Percentiles rank a stretch among this genome's conserved stretches.
Conservation (phyloP, 1,284 basidiomycete genomes). For the Pseudozyma sp. region DNA sequence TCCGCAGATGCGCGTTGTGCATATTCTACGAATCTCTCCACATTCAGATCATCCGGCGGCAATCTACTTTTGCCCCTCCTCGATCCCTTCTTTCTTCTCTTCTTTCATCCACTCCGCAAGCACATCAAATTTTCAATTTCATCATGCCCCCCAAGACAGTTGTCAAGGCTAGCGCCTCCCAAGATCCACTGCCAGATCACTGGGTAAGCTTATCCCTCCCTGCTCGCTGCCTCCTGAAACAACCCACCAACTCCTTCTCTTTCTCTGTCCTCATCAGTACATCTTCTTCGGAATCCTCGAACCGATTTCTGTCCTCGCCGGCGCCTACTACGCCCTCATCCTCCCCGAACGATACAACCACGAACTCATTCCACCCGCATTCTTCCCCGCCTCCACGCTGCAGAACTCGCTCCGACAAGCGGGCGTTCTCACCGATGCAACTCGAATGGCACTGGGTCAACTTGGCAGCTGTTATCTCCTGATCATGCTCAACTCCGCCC, state of each 20-base stretch:
- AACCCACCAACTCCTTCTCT: background rate
- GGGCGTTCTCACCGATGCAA: slow-evolving; percentile 22
- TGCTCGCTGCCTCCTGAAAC: too few relatives aligned
- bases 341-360: slow-evolving; percentile 56
- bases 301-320: slow-evolving; percentile 54
- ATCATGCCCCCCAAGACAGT: slow-evolving; percentile 5
- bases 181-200: slow-evolving; percentile 40
- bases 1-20: background rate
- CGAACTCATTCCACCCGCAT: slow-evolving; percentile 51
- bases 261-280: slow-evolving; percentile 27
- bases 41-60: background rate
- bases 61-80: background rate
- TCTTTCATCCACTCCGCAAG: slow-evolving; percentile 10
- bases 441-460: slow-evolving; percentile 56
- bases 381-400: slow-evolving; percentile 24
- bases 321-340: slow-evolving; percentile 42
- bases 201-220: slow-evolving; percentile 23
- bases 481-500: slow-evolving; percentile 57
- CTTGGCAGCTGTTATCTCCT: slow-evolving; percentile 59
- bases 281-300: slow-evolving; percentile 60
- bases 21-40: background rate
- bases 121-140: background rate
- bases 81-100: background rate
- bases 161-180: background rate
- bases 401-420: slow-evolving; percentile 27